Evolutionary conservation across 2,329 filamentous ascomycete genomes (phyloP).

Genomic region (Calonectria fujianensis): DNA sequence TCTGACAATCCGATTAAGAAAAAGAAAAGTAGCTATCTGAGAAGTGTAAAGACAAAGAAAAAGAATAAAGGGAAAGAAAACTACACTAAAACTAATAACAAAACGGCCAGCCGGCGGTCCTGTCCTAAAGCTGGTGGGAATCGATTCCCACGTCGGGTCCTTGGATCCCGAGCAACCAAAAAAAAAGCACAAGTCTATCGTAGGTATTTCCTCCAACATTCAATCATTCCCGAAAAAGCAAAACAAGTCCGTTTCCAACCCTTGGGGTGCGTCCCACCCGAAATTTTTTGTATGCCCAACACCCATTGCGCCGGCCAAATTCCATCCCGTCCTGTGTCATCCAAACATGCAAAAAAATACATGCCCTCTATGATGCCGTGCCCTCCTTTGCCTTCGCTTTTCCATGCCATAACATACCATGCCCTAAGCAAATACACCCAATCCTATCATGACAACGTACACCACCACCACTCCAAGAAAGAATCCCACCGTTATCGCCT

Average conservation of each 20-base stretch:
- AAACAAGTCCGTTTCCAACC: conserved; percentile 48
- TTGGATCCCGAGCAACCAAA: conserved; percentile 46
- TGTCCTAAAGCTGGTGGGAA: conserved; percentile 48
- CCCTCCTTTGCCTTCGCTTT: conserved; percentile 25
- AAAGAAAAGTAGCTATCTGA: conserved; percentile 18
- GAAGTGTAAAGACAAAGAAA: neutral
- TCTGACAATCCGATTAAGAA: conserved; percentile 13
- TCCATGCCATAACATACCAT: conserved; percentile 42
- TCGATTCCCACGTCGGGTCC: conserved; percentile 50
- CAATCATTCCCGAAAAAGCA: conserved; percentile 41
- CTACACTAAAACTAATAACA: conserved; percentile 38
- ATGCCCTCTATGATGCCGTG: conserved; percentile 45
- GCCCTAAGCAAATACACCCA: conserved; percentile 47
- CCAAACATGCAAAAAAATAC: conserved; percentile 47
- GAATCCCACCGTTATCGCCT: conserved; percentile 59
- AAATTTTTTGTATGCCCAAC: conserved; percentile 38
- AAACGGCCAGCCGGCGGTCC: conserved; percentile 43
- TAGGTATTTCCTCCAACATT: conserved; percentile 35
- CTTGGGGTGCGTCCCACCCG: conserved; percentile 32
- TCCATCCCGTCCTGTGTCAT: conserved; percentile 36
- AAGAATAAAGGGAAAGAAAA: conserved; percentile 24
- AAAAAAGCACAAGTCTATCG: conserved; percentile 36
- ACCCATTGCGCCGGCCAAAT: conserved; percentile 36
- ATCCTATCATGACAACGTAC: conserved; percentile 54
- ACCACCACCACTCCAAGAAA: conserved; percentile 54